phyloP scores from a whole-genome alignment of 345 rosid species.

The Arabidopsis thaliana region DNA sequence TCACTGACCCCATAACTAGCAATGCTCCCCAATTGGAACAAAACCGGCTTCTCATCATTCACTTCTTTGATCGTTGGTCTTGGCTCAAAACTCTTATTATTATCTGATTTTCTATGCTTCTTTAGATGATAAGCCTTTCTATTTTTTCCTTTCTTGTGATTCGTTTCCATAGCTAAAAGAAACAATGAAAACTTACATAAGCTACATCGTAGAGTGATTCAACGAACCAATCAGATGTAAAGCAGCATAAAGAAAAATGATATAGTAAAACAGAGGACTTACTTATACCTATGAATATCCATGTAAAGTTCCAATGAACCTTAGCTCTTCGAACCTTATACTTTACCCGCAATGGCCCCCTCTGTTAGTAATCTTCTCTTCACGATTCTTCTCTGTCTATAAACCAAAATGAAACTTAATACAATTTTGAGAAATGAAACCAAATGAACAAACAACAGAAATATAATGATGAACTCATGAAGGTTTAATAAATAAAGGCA shows the following conservation, averaged over 20 bases:
- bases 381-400: constrained; percentile 13
- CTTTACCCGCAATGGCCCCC: constrained; percentile 44
- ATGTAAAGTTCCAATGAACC: constrained; percentile 26
- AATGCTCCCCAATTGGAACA: constrained; percentile 46
- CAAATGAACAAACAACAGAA: constrained; percentile 12
- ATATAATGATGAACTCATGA: constrained; percentile 3
- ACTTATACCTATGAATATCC: constrained; percentile 33
- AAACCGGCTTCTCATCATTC: constrained; percentile 38
- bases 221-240: constrained; percentile 1
- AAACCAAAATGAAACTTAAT: constrained; percentile 13
- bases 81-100: constrained; percentile 33
- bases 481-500: constrained; percentile 21
- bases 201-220: background rate
- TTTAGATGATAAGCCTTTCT: constrained; percentile 39
- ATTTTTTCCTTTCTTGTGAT: constrained; percentile 38
- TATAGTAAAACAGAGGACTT: constrained; percentile 28
- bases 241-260: constrained; percentile 11
- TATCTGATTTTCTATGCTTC: constrained; percentile 36
- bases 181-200: constrained; percentile 2
- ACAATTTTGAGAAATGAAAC: background rate
- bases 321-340: constrained; percentile 13
- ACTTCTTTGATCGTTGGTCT: constrained; percentile 9
- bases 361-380: constrained; percentile 13
- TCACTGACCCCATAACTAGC: constrained; percentile 37
- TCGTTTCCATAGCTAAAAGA: constrained; percentile 39